Evolutionary conservation across 139 green algal genomes (phyloP).

Genomic region (Volvox africanus): DNA sequence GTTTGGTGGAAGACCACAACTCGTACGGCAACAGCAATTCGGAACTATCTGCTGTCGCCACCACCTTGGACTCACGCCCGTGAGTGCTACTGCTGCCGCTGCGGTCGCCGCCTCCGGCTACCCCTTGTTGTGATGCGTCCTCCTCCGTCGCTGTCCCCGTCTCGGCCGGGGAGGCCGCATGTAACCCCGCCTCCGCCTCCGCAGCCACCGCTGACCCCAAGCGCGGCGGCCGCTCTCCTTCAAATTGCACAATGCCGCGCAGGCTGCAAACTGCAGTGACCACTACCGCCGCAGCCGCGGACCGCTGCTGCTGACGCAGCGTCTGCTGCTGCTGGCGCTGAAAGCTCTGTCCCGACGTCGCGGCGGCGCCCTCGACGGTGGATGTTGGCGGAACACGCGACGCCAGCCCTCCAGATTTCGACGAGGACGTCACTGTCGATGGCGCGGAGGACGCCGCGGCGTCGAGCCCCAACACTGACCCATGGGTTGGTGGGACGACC

Average conservation of each 20-base stretch:
- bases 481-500: background rate
- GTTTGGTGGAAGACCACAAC: slow-evolving; percentile 13
- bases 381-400: background rate
- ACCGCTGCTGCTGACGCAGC: slow-evolving; percentile 26
- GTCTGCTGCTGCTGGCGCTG: background rate
- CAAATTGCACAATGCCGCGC: background rate
- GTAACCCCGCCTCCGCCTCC: background rate
- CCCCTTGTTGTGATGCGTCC: background rate
- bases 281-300: background rate
- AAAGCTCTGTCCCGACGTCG: background rate
- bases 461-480: background rate
- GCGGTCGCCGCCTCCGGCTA: background rate
- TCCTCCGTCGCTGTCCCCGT: background rate
- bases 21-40: slow-evolving; percentile 35
- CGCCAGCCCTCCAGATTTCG: no score
- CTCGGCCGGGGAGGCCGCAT: background rate
- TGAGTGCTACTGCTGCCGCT: background rate
- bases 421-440: no score
- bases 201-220: background rate
- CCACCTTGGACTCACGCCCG: background rate
- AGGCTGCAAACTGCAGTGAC: background rate
- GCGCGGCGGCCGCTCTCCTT: background rate
- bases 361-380: background rate
- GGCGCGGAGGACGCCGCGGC: no score
- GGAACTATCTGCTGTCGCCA: no score